These are phyloP conservation scores for Nephelium lappaceum DNA, from an alignment of 345 rosid species.

Conservation along the genomic window DNA sequence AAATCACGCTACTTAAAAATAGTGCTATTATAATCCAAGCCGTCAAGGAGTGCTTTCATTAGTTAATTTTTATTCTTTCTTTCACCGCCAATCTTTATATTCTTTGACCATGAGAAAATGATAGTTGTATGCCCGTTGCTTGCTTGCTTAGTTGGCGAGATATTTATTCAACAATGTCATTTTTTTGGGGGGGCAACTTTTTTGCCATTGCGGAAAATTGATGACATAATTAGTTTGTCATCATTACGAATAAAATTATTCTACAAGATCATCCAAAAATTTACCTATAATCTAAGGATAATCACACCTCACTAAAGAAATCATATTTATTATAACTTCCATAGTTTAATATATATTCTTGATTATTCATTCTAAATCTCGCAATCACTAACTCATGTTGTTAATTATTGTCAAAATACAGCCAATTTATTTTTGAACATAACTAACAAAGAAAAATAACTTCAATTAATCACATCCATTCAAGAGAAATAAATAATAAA, in stretches of 20 bases:
- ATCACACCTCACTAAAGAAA: too few relatives aligned
- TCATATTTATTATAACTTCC: too few relatives aligned
- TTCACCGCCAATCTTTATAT: neutral
- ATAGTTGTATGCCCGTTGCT: neutral
- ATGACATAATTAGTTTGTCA: neutral
- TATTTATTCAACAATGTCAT: too few relatives aligned
- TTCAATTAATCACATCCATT: too few relatives aligned
- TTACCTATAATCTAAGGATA: too few relatives aligned
- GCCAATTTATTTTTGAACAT: neutral
- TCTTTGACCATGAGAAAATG: neutral
- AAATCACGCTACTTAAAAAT: neutral
- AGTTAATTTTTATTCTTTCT: too few relatives aligned
- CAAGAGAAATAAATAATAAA: too few relatives aligned
- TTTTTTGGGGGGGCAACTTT: neutral
- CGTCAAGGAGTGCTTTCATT: neutral
- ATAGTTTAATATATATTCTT: too few relatives aligned
- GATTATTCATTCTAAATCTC: neutral
- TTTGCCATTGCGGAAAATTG: neutral
- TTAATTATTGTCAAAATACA: neutral
- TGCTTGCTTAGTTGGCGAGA: neutral
- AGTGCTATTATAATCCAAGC: neutral
- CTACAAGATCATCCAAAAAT: too few relatives aligned
- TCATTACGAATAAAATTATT: too few relatives aligned
- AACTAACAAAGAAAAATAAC: neutral
- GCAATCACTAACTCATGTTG: too few relatives aligned